phyloP scores from a whole-genome alignment of 2,329 filamentous ascomycete genomes.

The Endothia cerciana region DNA sequence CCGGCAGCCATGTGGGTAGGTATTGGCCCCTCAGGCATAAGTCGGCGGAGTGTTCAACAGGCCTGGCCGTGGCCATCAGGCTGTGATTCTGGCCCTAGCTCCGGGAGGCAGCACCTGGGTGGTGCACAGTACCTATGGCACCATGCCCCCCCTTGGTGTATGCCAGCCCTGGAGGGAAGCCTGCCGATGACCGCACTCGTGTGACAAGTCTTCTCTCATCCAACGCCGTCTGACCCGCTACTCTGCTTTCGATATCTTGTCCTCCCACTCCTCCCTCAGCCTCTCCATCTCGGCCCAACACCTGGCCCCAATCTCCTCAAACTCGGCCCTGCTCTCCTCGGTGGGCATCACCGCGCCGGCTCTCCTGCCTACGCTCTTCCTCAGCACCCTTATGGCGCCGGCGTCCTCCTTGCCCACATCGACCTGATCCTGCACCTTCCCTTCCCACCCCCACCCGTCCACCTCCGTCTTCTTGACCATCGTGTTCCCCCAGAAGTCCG shows the following conservation, averaged over 20 bases:
- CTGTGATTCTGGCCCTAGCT: too few relatives aligned
- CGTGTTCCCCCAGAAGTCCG: slow-evolving; percentile 59
- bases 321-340: slow-evolving; percentile 60
- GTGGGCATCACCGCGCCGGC: slow-evolving; percentile 62
- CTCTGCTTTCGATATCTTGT: slow-evolving; percentile 36
- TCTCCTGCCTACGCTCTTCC: slow-evolving; percentile 61
- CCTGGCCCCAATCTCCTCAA: slow-evolving; percentile 62
- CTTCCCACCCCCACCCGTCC: slow-evolving; percentile 80
- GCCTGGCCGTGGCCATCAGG: too few relatives aligned
- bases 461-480: slow-evolving; percentile 79
- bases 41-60: too few relatives aligned
- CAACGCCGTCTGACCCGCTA: background rate
- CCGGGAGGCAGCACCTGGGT: too few relatives aligned
- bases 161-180: too few relatives aligned
- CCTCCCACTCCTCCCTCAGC: slow-evolving; percentile 69
- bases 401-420: slow-evolving; percentile 44
- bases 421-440: slow-evolving; percentile 55
- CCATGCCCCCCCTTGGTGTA: too few relatives aligned
- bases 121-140: too few relatives aligned
- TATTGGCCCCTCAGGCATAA: too few relatives aligned
- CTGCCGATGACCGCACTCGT: background rate
- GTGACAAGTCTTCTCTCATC: background rate
- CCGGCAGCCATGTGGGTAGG: too few relatives aligned
- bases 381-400: slow-evolving; percentile 49
- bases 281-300: slow-evolving; percentile 75